phyloP scores from a whole-genome alignment of 768 basidiomycete genomes.

The Termitomyces sp. region DNA sequence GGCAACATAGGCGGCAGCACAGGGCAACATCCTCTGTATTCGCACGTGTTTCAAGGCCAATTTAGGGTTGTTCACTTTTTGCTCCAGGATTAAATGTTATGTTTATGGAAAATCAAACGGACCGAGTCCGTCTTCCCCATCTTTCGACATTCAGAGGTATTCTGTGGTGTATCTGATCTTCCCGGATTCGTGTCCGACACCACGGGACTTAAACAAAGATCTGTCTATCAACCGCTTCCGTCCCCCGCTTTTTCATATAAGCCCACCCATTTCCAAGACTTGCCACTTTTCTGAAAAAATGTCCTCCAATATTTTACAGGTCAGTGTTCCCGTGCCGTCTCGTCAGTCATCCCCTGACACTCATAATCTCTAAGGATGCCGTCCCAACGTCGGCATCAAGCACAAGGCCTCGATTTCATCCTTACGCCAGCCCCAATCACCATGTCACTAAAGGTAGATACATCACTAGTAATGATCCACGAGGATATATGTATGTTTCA shows the following conservation, averaged over 20 bases:
- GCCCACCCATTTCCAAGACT: slow-evolving; percentile 7
- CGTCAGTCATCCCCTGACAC: not conserved
- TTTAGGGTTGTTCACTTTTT: slow-evolving; percentile 29
- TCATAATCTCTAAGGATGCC: slow-evolving; percentile 28
- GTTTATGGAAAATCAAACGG: slow-evolving; percentile 32
- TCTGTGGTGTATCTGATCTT: slow-evolving; percentile 5
- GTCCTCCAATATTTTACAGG: slow-evolving; percentile 42
- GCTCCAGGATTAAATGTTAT: slow-evolving; percentile 24
- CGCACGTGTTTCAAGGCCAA: slow-evolving; percentile 38
- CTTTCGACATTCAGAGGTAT: slow-evolving; percentile 11
- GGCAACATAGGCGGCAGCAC: slow-evolving; percentile 26
- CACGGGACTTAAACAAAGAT: slow-evolving; percentile 15
- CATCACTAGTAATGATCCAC: slow-evolving; percentile 85
- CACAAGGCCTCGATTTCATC: slow-evolving; percentile 47
- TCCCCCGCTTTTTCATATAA: slow-evolving; percentile 17
- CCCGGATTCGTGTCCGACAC: slow-evolving; percentile 15
- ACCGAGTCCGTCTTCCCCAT: slow-evolving; percentile 16
- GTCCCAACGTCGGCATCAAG: slow-evolving; percentile 35
- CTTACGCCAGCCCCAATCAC: slow-evolving; percentile 71
- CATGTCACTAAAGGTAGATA: slow-evolving; percentile 84
- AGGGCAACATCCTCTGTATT: slow-evolving; percentile 30
- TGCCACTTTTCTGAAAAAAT: slow-evolving; percentile 23
- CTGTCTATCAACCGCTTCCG: slow-evolving; percentile 19
- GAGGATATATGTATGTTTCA: slow-evolving; percentile 75
- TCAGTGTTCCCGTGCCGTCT: slow-evolving; percentile 18